phyloP scores from a whole-genome alignment of 352 stramenopile genomes.

The Globisporangium nunn region DNA sequence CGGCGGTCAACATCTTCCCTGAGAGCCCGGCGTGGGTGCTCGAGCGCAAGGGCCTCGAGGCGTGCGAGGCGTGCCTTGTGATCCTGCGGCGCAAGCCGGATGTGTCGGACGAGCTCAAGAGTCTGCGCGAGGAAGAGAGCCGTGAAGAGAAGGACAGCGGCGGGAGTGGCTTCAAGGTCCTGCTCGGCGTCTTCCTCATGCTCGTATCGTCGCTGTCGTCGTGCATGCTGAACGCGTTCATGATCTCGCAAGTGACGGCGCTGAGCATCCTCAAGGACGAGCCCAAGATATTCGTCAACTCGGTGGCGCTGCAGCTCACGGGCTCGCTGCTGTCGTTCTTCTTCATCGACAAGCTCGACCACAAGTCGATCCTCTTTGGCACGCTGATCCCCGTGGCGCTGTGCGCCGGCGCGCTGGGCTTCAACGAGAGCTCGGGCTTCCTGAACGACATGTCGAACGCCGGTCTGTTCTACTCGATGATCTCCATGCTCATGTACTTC shows the following conservation, averaged over 20 bases:
- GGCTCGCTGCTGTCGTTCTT: constrained; percentile 65
- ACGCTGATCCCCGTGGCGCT: constrained; percentile 68
- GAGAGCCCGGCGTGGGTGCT: constrained; percentile 78
- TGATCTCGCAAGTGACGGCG: constrained; percentile 18
- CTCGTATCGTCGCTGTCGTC: constrained; percentile 49
- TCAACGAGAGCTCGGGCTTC: too few species aligned
- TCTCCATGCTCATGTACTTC: constrained; percentile 65
- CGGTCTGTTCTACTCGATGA: constrained; percentile 36
- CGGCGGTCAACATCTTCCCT: constrained; percentile 64
- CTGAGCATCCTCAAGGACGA: constrained; percentile 24
- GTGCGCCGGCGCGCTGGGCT: too few species aligned
- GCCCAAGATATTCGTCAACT: constrained; percentile 48
- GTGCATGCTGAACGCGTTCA: constrained; percentile 51
- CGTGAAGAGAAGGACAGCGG: too few species aligned
- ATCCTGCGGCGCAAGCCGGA: constrained; percentile 61
- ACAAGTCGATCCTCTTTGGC: constrained; percentile 62
- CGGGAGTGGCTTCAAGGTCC: constrained; percentile 52
- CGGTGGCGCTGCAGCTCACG: constrained; percentile 42
- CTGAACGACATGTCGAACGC: constrained; percentile 50
- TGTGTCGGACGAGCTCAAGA: constrained; percentile 62
- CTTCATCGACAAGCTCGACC: constrained; percentile 73
- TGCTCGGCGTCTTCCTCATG: constrained; percentile 57
- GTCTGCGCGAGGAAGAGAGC: constrained; percentile 60
- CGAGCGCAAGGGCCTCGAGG: constrained; percentile 57
- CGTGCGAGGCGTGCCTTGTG: constrained; percentile 54